Evolutionary conservation across 192 early-diverging fungal genomes (phyloP).

Genomic region (Coemansia sp.): DNA sequence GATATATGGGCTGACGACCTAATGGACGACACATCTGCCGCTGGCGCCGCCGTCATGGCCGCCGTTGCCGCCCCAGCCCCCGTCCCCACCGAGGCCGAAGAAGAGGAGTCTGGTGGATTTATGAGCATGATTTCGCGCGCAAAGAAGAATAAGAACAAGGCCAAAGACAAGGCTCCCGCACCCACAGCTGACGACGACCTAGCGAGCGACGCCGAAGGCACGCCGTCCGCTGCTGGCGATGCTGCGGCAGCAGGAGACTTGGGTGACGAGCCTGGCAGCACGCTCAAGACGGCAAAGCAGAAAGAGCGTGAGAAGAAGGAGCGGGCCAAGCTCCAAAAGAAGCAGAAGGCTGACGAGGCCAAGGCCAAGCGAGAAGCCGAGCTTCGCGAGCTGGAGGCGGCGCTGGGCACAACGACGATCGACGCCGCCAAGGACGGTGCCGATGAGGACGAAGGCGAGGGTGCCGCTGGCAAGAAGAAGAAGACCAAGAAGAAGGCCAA

Average conservation of each 20-base stretch:
- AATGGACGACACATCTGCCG: constrained; percentile 9
- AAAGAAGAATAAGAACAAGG: constrained; percentile 31
- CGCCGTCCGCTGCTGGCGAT: constrained; percentile 12
- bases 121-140: constrained; percentile 25
- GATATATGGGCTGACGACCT: constrained; percentile 45
- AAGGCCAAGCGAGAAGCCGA: constrained; percentile 49
- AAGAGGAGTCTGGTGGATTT: constrained; percentile 7
- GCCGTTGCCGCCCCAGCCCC: constrained; percentile 13
- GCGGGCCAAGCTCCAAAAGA: constrained; percentile 40
- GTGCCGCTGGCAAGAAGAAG: constrained; percentile 47
- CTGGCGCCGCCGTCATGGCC: constrained; percentile 4
- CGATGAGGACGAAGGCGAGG: constrained; percentile 11
- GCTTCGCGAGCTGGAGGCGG: constrained; percentile 24
- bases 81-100: constrained; percentile 25
- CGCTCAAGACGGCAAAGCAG: constrained; percentile 55
- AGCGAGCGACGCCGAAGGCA: not conserved
- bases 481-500: constrained; percentile 60
- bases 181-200: constrained; percentile 2
- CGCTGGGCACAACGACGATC: constrained; percentile 21
- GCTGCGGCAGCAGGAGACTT: constrained; percentile 30
- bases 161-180: constrained; percentile 10
- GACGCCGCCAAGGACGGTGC: constrained; percentile 14
- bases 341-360: constrained; percentile 44
- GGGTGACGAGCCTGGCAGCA: constrained; percentile 51
- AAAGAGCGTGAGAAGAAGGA: constrained; percentile 59